phyloP scores from a whole-genome alignment of 495 filamentous ascomycete species.

The Lasiosphaeria miniovina region DNA sequence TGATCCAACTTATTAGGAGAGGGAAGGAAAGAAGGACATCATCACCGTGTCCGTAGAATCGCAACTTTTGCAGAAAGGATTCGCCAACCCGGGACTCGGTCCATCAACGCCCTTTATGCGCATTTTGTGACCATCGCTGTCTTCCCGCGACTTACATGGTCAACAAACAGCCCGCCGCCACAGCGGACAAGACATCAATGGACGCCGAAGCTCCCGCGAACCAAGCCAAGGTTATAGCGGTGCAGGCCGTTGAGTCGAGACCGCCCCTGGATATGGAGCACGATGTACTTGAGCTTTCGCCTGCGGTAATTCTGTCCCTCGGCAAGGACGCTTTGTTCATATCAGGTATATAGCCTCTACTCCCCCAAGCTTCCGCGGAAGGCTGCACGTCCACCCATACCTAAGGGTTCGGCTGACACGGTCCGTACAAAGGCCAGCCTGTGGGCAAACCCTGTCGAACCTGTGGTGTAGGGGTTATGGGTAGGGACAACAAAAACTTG shows the following conservation, averaged over 20 bases:
- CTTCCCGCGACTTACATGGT: neutral
- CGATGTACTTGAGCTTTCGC: constrained; percentile 26
- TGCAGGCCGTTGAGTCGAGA: constrained; percentile 1
- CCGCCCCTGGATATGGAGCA: neutral
- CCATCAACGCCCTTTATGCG: neutral
- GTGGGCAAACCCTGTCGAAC: constrained; percentile 20
- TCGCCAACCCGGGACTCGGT: too few relatives aligned
- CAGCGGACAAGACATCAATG: neutral
- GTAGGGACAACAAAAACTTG: constrained; percentile 5
- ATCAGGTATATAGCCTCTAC: constrained; percentile 15
- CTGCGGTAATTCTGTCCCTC: constrained; percentile 24
- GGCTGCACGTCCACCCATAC: neutral
- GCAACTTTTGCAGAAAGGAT: too few relatives aligned
- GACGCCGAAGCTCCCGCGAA: neutral
- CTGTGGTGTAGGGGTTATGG: constrained; percentile 16
- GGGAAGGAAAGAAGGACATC: too few relatives aligned
- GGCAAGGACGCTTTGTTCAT: constrained; percentile 21
- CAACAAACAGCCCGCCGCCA: neutral
- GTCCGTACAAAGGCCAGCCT: constrained; percentile 15
- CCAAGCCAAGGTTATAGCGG: constrained; percentile 3
- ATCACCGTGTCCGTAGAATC: too few relatives aligned
- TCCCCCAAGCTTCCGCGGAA: neutral
- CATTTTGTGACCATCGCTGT: neutral
- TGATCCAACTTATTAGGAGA: too few relatives aligned
- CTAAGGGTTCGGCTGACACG: neutral